Percentiles rank a stretch among this genome's conserved stretches.
Conservation (phyloP, 1,139 yeast genomes). For the Lodderomyces pseudojiufengensis region DNA sequence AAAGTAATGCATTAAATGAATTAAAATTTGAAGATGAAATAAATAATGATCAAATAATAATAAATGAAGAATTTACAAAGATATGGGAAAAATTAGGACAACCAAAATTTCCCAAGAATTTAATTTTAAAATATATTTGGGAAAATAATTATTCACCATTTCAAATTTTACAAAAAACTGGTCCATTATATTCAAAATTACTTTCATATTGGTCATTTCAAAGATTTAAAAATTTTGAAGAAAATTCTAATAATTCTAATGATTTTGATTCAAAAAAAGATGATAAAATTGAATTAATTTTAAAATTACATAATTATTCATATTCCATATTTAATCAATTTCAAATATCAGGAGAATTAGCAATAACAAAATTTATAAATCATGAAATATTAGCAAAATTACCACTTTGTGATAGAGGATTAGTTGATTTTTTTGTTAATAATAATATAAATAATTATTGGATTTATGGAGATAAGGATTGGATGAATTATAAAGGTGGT, state of each 20-base stretch:
- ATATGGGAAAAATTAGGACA: conserved; percentile 36
- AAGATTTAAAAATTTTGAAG: conserved; percentile 30
- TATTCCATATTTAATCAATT: conserved; percentile 44
- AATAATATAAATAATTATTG: conserved; percentile 28
- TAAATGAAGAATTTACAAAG: conserved; percentile 25
- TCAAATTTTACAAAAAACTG: conserved; percentile 34
- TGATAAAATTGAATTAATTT: conserved; percentile 20
- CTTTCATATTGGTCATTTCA: conserved; percentile 43
- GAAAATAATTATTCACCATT: conserved; percentile 40
- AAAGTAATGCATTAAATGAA: conserved; percentile 28
- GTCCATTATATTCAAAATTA: conserved; percentile 41
- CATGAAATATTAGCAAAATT: conserved; percentile 39
- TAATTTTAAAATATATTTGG: conserved; percentile 35
- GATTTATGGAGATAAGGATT: conserved; percentile 43
- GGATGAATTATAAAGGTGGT: conserved; percentile 47
- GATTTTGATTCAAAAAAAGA: conserved; percentile 14
- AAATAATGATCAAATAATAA: conserved; percentile 18
- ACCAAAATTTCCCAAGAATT: conserved; percentile 38
- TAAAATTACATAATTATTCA: conserved; percentile 40
- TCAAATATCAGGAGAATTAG: conserved; percentile 45
- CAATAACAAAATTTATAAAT: conserved; percentile 40
- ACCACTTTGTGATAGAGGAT: conserved; percentile 42
- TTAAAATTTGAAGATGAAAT: conserved; percentile 17
- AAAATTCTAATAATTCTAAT: too few species aligned
- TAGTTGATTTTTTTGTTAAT: conserved; percentile 27